A percentile compares a stretch with the other conserved stretches of the same genome.
Conservation (phyloP, 805 yeast species). For the Zygotorulaspora danielsina region DNA sequence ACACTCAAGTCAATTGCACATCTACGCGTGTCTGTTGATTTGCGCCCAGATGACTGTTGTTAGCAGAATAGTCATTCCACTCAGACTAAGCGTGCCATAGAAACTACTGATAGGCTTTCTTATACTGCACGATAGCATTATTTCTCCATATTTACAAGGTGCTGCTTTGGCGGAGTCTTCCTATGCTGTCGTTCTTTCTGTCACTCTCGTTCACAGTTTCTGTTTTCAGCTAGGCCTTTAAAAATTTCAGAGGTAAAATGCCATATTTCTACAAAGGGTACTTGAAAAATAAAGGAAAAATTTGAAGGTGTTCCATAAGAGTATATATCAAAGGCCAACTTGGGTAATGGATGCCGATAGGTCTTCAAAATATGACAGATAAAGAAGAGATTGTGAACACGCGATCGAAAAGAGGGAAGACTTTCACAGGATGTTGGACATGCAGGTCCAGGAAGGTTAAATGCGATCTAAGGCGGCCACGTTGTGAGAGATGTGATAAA, state of each 20-base stretch:
- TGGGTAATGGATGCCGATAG: conserved; percentile 2
- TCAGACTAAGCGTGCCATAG: no score
- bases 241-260: neutral
- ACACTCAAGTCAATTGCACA: no score
- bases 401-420: conserved; percentile 46
- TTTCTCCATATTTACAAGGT: no score
- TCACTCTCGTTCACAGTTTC: conserved; percentile 4
- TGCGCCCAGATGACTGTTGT: no score
- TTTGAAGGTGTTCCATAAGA: neutral
- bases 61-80: no score
- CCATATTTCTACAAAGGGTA: neutral
- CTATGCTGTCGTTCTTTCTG: neutral
- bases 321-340: neutral
- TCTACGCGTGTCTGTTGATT: no score
- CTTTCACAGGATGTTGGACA: conserved; percentile 86
- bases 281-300: neutral
- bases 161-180: no score
- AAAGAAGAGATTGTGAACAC: conserved; percentile 2
- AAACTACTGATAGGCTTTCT: no score
- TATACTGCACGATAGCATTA: no score
- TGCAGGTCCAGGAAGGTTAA: conserved; percentile 76
- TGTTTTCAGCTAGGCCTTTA: conserved; percentile 1
- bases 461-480: conserved; percentile 70
- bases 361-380: conserved; percentile 3
- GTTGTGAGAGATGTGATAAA: conserved; percentile 65